Base-by-base conservation (phyloP, 164 flowering plant genomes). In the Vitis rotundifolia region DNA sequence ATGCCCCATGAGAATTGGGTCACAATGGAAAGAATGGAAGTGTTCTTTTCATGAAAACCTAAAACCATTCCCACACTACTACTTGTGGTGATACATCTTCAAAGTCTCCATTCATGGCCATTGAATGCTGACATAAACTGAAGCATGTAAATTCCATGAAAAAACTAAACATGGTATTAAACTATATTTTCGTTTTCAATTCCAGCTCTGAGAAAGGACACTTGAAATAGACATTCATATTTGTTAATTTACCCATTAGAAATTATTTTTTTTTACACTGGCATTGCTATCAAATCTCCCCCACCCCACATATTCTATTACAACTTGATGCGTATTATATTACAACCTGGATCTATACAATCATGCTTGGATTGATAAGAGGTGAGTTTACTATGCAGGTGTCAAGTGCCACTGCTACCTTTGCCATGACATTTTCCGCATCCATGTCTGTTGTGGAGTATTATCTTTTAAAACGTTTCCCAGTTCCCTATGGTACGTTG, bases 371-470 rank as follows among this genome's bases (percentile, higher is more conserved):
- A 49, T 19, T 44, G 37, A 58, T 9, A 0, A 18, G 49, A 1
- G 58, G 52, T n/a, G 26, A 37, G 47, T 13, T 11, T 49, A 28
- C 13, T 29, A 14, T 75, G 75, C 66, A 83, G 84, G 87, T 83
- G 1, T 73, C 87, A 58, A 84, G 85, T 73, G 87, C 87, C 16
- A 84, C 87, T 11, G 78, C 87, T 9, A 79, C 85, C 37, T 74
- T 84, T 67, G 84, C 74, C 62, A 84, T 84, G 85, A 61, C 66
- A 13, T 84, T 84, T 72, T 84, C 87, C 0, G 63, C 87, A 29
- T 81, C 87, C 52, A 81, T 84, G 85, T 84, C 87, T 9, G 85
- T 79, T 1, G 75, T 81, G 2, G 80, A 84, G 51, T 84, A 83
- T 60, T 83, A 79, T 64, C 81, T 81, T 61, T 69, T 83, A 9